phyloP scores from a whole-genome alignment of 1,284 basidiomycete genomes.

The Fistulina hepatica region DNA sequence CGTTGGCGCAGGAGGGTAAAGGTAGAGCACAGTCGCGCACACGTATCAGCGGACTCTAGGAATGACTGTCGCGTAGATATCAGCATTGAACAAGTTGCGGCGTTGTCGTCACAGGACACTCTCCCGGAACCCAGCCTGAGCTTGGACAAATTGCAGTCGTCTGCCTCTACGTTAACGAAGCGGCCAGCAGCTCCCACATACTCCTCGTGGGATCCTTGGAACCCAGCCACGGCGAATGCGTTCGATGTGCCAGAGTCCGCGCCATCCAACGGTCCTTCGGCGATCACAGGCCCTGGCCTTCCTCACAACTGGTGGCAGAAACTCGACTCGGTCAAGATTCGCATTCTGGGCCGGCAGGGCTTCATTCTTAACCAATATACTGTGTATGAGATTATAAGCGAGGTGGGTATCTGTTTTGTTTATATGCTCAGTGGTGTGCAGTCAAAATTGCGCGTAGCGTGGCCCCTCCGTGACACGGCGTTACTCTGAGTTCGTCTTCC shows the following conservation, averaged over 20 bases:
- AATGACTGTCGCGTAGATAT: conserved; percentile 36
- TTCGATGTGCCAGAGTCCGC: conserved; percentile 14
- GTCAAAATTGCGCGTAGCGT: conserved; percentile 29
- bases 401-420: conserved; percentile 52
- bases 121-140: conserved; percentile 60
- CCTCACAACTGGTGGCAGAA: conserved; percentile 78
- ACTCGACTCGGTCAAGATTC: conserved; percentile 61
- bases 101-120: conserved; percentile 57
- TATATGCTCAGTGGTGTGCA: conserved; percentile 1
- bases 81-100: conserved; percentile 74
- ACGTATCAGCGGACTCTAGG: conserved; percentile 8
- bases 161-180: conserved; percentile 38
- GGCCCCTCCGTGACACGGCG: conserved; percentile 57
- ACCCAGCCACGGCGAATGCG: conserved; percentile 13
- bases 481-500: conserved; percentile 85
- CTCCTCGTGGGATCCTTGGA: conserved; percentile 68
- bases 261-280: conserved; percentile 41
- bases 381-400: conserved; percentile 67
- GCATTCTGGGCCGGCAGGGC: conserved; percentile 74
- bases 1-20: conserved; percentile 73
- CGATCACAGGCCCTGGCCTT: conserved; percentile 57
- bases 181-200: conserved; percentile 37
- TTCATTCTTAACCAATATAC: conserved; percentile 78
- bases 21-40: conserved; percentile 38
- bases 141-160: conserved; percentile 43